A percentile compares a stretch with the other conserved stretches of the same genome.
phyloP scores from a whole-genome alignment of 805 yeast species.

The Candida pseudofarinosa region DNA sequence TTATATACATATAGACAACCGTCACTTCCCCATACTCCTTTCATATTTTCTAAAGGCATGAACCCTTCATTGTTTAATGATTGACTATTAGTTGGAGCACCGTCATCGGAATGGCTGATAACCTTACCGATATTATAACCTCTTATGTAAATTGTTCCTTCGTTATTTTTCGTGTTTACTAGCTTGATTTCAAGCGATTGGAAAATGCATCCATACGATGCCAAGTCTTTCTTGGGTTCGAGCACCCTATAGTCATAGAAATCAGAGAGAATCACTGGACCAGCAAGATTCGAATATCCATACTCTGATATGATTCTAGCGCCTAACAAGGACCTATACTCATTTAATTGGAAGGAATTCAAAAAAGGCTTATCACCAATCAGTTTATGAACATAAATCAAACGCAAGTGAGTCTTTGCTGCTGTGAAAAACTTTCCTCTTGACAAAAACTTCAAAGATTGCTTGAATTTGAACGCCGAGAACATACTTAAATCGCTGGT shows the following conservation, averaged over 20 bases:
- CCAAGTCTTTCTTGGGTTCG: slow-evolving; percentile 13
- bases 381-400: slow-evolving; percentile 38
- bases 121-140: slow-evolving; percentile 65
- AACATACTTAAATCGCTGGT: slow-evolving; percentile 7
- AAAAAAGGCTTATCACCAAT: slow-evolving; percentile 13
- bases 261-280: slow-evolving; percentile 58
- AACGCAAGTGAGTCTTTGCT: slow-evolving; percentile 27
- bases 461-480: slow-evolving; percentile 22
- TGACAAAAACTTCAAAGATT: slow-evolving; percentile 42
- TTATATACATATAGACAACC: slow-evolving; percentile 59
- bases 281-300: slow-evolving; percentile 43
- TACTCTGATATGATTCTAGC: slow-evolving; percentile 51
- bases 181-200: slow-evolving; percentile 61
- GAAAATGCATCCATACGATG: slow-evolving; percentile 53
- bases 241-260: slow-evolving; percentile 55
- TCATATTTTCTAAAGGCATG: slow-evolving; percentile 41
- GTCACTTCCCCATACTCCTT: slow-evolving; percentile 64
- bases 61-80: slow-evolving; percentile 31
- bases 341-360: slow-evolving; percentile 29
- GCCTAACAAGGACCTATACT: slow-evolving; percentile 42
- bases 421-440: slow-evolving; percentile 44
- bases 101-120: slow-evolving; percentile 12
- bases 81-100: slow-evolving; percentile 4
- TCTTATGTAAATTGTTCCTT: slow-evolving; percentile 45
- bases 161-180: slow-evolving; percentile 38